These are phyloP conservation scores for Sclerotinia minor DNA, from an alignment of 2,329 filamentous ascomycete species.

Conservation along the genomic window DNA sequence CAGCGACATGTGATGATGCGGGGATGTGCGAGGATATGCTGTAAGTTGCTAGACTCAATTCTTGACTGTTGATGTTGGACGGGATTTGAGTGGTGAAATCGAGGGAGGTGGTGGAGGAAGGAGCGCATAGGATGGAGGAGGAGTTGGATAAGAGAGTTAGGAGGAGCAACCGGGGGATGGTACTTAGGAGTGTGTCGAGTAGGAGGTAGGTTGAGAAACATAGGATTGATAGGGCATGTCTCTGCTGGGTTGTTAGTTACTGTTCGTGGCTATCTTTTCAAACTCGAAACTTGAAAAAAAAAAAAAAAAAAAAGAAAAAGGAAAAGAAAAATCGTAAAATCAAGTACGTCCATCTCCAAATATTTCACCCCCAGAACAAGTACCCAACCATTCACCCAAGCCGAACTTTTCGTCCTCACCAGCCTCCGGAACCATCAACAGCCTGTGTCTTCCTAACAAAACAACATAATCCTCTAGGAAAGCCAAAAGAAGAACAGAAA, in stretches of 20 bases:
- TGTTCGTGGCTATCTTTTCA: background rate
- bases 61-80: background rate
- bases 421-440: no score
- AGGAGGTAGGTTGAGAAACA: slow-evolving; percentile 41
- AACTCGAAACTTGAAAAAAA: slow-evolving; percentile 6
- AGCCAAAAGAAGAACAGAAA: slow-evolving; percentile 34
- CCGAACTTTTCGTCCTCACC: slow-evolving; percentile 4
- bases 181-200: slow-evolving; percentile 39
- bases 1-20: slow-evolving; percentile 29
- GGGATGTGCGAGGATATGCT: background rate
- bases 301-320: background rate
- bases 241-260: slow-evolving; percentile 33
- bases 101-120: slow-evolving; percentile 5
- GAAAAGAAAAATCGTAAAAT: background rate
- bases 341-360: background rate
- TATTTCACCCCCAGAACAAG: background rate
- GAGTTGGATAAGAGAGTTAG: background rate
- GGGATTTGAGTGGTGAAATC: slow-evolving; percentile 1
- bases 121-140: background rate
- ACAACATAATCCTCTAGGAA: no score
- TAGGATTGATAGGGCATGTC: slow-evolving; percentile 27
- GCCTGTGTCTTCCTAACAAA: no score
- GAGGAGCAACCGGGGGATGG: slow-evolving; percentile 37
- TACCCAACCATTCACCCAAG: no score
- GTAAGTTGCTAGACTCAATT: slow-evolving; percentile 2